Percentiles rank a stretch among this genome's conserved stretches.
Evolutionary conservation across 106 monocot species (phyloP).

Genomic region (Phalaenopsis aphrodite): DNA sequence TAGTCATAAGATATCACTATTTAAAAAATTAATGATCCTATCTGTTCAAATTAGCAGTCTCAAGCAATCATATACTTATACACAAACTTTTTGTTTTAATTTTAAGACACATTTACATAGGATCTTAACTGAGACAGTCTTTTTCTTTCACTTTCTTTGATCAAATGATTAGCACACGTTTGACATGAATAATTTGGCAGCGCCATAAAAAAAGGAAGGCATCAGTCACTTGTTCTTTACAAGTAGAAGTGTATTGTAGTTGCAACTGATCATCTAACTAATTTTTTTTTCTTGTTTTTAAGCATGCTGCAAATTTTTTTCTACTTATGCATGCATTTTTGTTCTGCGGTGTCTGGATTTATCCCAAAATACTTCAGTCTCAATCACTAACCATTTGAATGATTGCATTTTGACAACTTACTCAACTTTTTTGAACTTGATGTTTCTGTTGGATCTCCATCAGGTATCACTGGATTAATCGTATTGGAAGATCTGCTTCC

Average conservation of each 20-base stretch:
- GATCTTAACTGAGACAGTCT: not conserved
- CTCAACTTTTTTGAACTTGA: not conserved
- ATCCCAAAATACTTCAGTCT: not conserved
- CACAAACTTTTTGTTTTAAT: not conserved
- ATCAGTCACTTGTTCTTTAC: not conserved
- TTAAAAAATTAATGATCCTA: too few relatives aligned
- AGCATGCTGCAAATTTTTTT: not conserved
- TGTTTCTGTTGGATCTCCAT: not conserved
- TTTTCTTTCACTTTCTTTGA: not conserved
- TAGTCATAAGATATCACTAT: too few relatives aligned
- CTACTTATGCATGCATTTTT: not conserved
- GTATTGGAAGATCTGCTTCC: constrained; percentile 64
- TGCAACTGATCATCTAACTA: not conserved
- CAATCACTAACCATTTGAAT: not conserved
- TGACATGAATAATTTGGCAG: not conserved
- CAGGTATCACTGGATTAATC: constrained; percentile 92
- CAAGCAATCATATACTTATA: not conserved
- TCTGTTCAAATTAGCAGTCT: too few relatives aligned
- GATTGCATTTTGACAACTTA: not conserved
- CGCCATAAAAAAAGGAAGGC: not conserved
- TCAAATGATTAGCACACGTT: not conserved
- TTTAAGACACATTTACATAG: not conserved
- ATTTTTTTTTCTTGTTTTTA: not conserved
- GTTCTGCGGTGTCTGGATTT: not conserved
- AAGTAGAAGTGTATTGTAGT: not conserved